A percentile compares a stretch with the other conserved stretches of the same genome.
Conservation (phyloP, 371 early-diverging fungal genomes). For the Mycotypha africana region DNA sequence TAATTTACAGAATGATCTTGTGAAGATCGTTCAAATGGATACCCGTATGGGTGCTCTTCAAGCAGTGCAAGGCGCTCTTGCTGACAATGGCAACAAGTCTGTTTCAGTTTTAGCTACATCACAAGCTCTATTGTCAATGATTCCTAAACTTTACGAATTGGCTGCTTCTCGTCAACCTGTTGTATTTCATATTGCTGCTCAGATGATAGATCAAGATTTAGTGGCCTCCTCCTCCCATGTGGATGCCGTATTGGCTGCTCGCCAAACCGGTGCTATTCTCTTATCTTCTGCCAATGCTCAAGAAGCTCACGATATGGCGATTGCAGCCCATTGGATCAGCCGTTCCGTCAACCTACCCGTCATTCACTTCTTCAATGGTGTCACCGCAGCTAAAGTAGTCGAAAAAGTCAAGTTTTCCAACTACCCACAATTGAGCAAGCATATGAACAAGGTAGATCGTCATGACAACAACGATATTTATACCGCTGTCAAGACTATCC, state of each 20-base stretch:
- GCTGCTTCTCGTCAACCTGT: slow-evolving; percentile 56
- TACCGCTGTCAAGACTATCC: slow-evolving; percentile 42
- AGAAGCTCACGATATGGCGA: slow-evolving; percentile 75
- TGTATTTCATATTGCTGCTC: slow-evolving; percentile 80
- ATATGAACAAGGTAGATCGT: slow-evolving; percentile 1
- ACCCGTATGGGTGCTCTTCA: slow-evolving; percentile 80
- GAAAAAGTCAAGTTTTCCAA: slow-evolving; percentile 43
- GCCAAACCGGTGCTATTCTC: slow-evolving; percentile 61
- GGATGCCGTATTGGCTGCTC: slow-evolving; percentile 62
- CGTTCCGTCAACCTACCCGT: slow-evolving; percentile 56
- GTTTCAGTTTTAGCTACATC: slow-evolving; percentile 66
- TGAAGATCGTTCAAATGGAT: slow-evolving; percentile 64
- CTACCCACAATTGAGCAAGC: slow-evolving; percentile 37
- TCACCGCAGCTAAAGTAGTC: slow-evolving; percentile 41
- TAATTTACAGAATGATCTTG: slow-evolving; percentile 60
- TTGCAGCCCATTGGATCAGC: slow-evolving; percentile 65
- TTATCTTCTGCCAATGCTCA: slow-evolving; percentile 69
- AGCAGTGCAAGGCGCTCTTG: slow-evolving; percentile 77
- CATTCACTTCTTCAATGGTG: slow-evolving; percentile 74
- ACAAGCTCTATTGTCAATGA: slow-evolving; percentile 73
- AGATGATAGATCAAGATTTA: slow-evolving; percentile 56
- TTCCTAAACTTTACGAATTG: slow-evolving; percentile 73
- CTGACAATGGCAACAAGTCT: slow-evolving; percentile 30
- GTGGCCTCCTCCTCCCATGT: slow-evolving; percentile 46
- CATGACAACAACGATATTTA: slow-evolving; percentile 20